Percentiles rank a stretch among this genome's conserved stretches.
phyloP scores from a whole-genome alignment of 345 rosid species.

The Eucalyptus erythrocorys region DNA sequence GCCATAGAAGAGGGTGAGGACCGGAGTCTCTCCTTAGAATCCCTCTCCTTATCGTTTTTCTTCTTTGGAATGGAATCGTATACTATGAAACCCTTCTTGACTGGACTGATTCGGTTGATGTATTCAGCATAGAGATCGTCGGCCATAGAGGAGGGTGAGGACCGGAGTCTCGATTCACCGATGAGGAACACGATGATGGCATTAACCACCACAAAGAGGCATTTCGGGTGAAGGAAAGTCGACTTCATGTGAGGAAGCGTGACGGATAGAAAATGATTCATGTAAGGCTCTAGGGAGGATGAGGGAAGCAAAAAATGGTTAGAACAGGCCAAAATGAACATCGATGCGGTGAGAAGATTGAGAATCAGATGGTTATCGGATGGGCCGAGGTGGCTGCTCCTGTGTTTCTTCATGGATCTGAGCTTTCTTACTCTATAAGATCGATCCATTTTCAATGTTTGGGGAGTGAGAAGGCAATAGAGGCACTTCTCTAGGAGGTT shows the following conservation, averaged over 20 bases:
- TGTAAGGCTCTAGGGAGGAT: neutral
- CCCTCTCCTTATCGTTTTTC: neutral
- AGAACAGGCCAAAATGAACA: slow-evolving; percentile 5
- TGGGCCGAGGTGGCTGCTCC: neutral
- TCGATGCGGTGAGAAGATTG: slow-evolving; percentile 7
- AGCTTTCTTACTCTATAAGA: neutral
- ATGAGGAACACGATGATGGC: slow-evolving; percentile 33
- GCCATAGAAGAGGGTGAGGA: neutral
- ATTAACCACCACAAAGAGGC: slow-evolving; percentile 35
- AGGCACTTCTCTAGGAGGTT: neutral
- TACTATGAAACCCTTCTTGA: neutral
- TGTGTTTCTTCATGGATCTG: slow-evolving; percentile 7
- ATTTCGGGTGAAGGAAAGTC: slow-evolving; percentile 17
- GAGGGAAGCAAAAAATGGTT: slow-evolving; percentile 4
- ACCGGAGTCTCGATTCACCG: slow-evolving; percentile 23
- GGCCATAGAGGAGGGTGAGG: neutral
- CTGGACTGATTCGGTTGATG: slow-evolving; percentile 3
- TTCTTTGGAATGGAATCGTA: neutral
- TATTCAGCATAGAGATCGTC: slow-evolving; percentile 28
- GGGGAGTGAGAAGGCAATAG: neutral
- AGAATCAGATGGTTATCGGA: slow-evolving; percentile 2
- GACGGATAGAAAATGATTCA: neutral
- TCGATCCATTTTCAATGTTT: neutral
- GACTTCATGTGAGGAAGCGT: slow-evolving; percentile 7
- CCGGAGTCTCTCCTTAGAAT: neutral